Evolutionary conservation across 2,329 filamentous ascomycete species (phyloP), one percentile per base, ranked within the genome.

Genomic region (Elsinoe batatas): DNA sequence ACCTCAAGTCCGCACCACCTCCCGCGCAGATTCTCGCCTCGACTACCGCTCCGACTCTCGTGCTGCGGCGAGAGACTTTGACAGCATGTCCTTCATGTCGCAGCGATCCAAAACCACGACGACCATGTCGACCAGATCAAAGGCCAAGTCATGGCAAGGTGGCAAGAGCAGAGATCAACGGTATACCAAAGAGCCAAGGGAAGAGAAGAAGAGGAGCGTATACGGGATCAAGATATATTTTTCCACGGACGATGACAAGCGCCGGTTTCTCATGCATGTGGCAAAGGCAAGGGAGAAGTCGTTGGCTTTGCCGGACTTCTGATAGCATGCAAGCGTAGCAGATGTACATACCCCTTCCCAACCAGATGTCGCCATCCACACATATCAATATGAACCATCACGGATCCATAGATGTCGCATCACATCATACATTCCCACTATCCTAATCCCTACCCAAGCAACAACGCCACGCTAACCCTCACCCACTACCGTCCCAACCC

Each of bases 171-270:
- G 55, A 59, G 57, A 56, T 57, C 54, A 2, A 44, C 58, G 0
- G 51, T 20, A 8, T 7, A 30, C 26, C 2, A 51, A 51, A n/a
- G 32, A 51, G 47, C 26, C 32, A 12, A 51, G 15, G n/a, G 47
- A 51, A 38, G 47, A 51, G 47, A 51, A 51, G 47, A 51, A 68
- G 54, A 72, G 69, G 58, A 64, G 66, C 32, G 69, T 76, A n/a
- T 67, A 63, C 7, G 72, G 72, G 1, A 68, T 72, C 3, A 66
- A 64, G 61, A 68, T 76, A 13, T 72, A 75, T 60, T 76, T 76
- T 61, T 69, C 68, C 51, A 69, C 59, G 1, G 71, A 73, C 40
- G 64, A 64, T 20, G 72, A 75, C 62, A 71, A 72, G 62, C 63
- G 57, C 22, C 60, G 64, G 53, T 76, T 76, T 59, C 57, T 75